These are phyloP conservation scores for Trichosanthes cucumerina DNA, from an alignment of 306 rosid species.

Conservation along the genomic window DNA sequence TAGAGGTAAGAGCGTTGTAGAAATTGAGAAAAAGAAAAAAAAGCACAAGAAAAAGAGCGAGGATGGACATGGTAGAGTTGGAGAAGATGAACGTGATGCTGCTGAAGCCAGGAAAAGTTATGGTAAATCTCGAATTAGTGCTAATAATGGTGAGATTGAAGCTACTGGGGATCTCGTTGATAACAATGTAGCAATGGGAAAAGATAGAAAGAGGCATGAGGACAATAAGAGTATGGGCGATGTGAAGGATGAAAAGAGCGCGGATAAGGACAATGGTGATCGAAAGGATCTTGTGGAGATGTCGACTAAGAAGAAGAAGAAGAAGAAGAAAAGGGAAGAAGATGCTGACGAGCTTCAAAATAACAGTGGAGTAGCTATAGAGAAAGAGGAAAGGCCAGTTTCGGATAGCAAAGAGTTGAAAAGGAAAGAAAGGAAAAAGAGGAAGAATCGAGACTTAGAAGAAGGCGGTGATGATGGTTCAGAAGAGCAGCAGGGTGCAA, in stretches of 20 bases:
- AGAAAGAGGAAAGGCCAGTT: background rate
- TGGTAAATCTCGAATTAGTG: background rate
- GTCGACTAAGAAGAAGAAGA: constrained; percentile 10
- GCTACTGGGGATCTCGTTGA: background rate
- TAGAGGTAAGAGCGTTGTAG: background rate
- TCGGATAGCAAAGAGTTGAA: background rate
- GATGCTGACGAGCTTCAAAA: background rate
- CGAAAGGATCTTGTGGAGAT: background rate
- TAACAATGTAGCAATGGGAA: background rate
- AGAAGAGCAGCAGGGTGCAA: constrained; percentile 12
- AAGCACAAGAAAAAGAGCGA: constrained; percentile 9
- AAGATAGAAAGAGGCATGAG: constrained; percentile 7
- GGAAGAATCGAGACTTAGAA: constrained; percentile 1
- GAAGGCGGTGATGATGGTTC: constrained; percentile 10
- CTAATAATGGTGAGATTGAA: constrained; percentile 1
- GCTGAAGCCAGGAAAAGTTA: background rate
- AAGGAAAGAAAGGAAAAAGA: background rate
- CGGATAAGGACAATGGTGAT: background rate
- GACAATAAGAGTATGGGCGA: background rate
- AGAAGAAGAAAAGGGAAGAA: background rate
- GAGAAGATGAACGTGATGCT: background rate
- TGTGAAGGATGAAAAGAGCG: background rate
- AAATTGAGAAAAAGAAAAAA: constrained; percentile 2
- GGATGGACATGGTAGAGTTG: background rate
- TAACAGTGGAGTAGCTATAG: background rate